Conservation (phyloP, 768 basidiomycete genomes). For the Austroboletus eburneus region DNA sequence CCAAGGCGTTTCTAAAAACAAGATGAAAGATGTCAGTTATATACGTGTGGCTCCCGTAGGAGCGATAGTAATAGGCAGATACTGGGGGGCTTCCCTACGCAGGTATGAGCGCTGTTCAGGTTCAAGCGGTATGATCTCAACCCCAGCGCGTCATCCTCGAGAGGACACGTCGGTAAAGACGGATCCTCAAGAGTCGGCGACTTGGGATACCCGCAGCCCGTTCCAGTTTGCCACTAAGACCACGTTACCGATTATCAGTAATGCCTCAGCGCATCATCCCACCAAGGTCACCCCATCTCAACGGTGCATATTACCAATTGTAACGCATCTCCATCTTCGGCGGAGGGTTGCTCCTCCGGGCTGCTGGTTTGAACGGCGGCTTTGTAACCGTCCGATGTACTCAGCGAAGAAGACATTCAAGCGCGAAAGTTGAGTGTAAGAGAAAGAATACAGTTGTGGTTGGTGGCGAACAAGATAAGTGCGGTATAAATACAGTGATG, state of each 20-base stretch:
- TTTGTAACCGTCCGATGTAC: slow-evolving; percentile 7
- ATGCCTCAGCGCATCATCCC: slow-evolving; percentile 27
- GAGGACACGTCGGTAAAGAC: not conserved
- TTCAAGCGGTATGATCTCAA: slow-evolving; percentile 98
- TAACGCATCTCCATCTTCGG: slow-evolving; percentile 44
- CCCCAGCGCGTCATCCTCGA: slow-evolving; percentile 41
- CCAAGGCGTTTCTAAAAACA: slow-evolving; percentile 61
- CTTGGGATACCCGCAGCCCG: slow-evolving; percentile 89
- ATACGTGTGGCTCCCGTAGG: slow-evolving; percentile 34
- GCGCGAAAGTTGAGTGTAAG: not conserved
- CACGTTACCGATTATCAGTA: slow-evolving; percentile 68
- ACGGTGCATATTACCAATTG: slow-evolving; percentile 50
- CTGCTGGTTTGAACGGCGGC: slow-evolving; percentile 9
- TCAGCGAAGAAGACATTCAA: slow-evolving; percentile 23
- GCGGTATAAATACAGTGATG: slow-evolving; percentile 31
- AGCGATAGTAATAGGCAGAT: slow-evolving; percentile 44
- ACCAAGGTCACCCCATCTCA: slow-evolving; percentile 28
- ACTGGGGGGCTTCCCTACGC: slow-evolving; percentile 95
- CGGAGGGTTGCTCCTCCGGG: slow-evolving; percentile 26
- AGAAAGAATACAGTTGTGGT: slow-evolving; percentile 1
- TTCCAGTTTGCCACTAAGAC: slow-evolving; percentile 59
- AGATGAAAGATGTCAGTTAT: slow-evolving; percentile 46
- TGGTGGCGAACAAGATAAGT: slow-evolving; percentile 1
- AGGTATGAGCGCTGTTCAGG: slow-evolving; percentile 97
- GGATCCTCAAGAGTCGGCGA: slow-evolving; percentile 27